Conservation (phyloP, 163 green algal species). For the Scenedesmus sp. region DNA sequence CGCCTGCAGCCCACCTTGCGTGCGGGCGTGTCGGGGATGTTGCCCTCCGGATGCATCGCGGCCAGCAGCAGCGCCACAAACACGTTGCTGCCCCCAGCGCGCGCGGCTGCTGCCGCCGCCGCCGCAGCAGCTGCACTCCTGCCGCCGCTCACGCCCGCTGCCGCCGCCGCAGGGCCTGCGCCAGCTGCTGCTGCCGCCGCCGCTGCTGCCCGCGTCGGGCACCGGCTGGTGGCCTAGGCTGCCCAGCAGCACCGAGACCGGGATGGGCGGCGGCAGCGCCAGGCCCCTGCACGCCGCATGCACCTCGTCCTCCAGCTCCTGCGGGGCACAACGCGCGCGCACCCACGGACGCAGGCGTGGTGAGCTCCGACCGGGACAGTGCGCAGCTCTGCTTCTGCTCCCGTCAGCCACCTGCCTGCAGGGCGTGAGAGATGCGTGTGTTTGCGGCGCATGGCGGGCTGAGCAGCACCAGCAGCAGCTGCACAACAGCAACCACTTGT, state of each 20-base stretch:
- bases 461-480: too few species aligned
- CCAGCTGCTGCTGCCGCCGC: slow-evolving; percentile 15
- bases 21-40: slow-evolving; percentile 82
- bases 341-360: not conserved
- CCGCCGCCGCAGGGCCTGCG: not conserved
- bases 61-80: slow-evolving; percentile 47
- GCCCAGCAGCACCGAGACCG: slow-evolving; percentile 48
- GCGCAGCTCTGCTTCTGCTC: not conserved
- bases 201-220: slow-evolving; percentile 4
- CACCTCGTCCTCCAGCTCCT: slow-evolving; percentile 61
- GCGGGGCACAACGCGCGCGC: too few species aligned
- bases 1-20: slow-evolving; percentile 70
- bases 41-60: slow-evolving; percentile 65
- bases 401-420: too few species aligned
- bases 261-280: slow-evolving; percentile 68
- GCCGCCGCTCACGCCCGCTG: not conserved
- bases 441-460: too few species aligned
- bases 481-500: too few species aligned
- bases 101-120: not conserved
- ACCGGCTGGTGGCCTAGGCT: slow-evolving; percentile 39
- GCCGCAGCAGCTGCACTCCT: slow-evolving; percentile 11
- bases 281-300: slow-evolving; percentile 64
- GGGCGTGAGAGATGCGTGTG: too few species aligned
- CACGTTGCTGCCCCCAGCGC: slow-evolving; percentile 36
- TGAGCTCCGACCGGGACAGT: not conserved